Evolutionary conservation across 1,284 basidiomycete species (phyloP), one percentile per base, ranked within the genome.

Genomic region (Papiliotrema nemorosa): DNA sequence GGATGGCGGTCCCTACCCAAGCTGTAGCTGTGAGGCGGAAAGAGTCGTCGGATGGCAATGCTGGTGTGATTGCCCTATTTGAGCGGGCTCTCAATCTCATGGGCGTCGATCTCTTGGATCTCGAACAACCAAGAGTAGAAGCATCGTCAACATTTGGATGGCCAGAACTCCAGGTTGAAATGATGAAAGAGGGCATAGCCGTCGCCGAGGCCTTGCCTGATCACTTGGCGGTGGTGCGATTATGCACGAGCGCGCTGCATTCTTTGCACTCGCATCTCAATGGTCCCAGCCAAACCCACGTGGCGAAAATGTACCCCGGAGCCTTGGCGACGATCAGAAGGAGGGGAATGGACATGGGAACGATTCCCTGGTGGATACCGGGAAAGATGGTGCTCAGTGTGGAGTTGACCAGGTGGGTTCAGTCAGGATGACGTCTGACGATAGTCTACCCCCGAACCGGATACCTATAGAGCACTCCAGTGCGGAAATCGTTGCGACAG

Each of bases 161-260:
- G 94, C 85, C 89, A 1, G 88, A 92, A 66, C 78, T 97, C 42
- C 93, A 97, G 74, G 81, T 94, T 27, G 89, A 89, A 27, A 83
- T 94, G 27, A 80, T 97, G 33, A 83, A 91, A 42, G 93, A 97
- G 67, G 88, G 90, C 0, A 85, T 97, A 29, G 84, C 86, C 0
- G 84, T 97, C 10, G 87, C 90, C 3, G 91, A 97, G 72, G 83
- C 88, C 16, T 76, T 97, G n/a, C 88, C 90, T 52, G 59, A 66
- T 45, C 63, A 62, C 42, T 55, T 55, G 29, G 58, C 60, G 46
- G 56, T 67, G 12, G 54, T 70, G 22, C 54, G 61, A 3, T 51
- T 71, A 0, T 63, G 59, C 16, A 74, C 89, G 22, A 88, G 88
- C 3, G 83, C 89, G 0, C 74, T 94, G 47, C 86, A 84, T 66